A percentile compares a stretch with the other conserved stretches of the same genome.
These are phyloP conservation scores for Hyaloscypha bicolor DNA, from an alignment of 495 filamentous ascomycete genomes.

Conservation along the genomic window DNA sequence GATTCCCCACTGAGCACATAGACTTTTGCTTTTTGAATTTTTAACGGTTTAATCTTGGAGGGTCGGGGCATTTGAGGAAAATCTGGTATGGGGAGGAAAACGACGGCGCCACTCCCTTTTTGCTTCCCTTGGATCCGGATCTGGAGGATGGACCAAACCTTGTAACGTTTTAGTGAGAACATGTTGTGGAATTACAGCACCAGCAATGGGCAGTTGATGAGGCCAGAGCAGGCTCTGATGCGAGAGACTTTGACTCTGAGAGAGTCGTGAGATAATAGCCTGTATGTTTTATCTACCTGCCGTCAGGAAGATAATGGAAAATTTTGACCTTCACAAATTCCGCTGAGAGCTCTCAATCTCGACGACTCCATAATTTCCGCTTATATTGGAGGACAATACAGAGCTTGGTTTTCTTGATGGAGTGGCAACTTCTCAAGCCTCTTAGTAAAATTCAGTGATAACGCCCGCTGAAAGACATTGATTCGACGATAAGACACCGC, in stretches of 20 bases:
- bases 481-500: neutral
- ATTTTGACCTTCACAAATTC: neutral
- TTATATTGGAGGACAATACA: no score
- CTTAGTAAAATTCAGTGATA: no score
- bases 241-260: neutral
- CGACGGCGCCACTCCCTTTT: conserved; percentile 18
- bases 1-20: conserved; percentile 33
- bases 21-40: conserved; percentile 24
- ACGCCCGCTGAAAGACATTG: neutral
- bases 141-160: neutral
- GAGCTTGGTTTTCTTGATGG: neutral
- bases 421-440: neutral
- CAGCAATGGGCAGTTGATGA: neutral
- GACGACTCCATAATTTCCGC: neutral
- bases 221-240: conserved; percentile 5
- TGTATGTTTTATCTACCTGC: neutral
- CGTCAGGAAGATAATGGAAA: neutral
- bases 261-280: conserved; percentile 4
- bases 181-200: neutral
- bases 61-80: neutral
- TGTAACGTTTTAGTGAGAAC: neutral
- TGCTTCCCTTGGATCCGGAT: conserved; percentile 17
- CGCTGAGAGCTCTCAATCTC: neutral
- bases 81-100: conserved; percentile 2
- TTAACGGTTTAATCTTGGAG: neutral